These are phyloP conservation scores for Aspergillus novoparasiticus DNA, from an alignment of 2,329 filamentous ascomycete species.

Conservation along the genomic window DNA sequence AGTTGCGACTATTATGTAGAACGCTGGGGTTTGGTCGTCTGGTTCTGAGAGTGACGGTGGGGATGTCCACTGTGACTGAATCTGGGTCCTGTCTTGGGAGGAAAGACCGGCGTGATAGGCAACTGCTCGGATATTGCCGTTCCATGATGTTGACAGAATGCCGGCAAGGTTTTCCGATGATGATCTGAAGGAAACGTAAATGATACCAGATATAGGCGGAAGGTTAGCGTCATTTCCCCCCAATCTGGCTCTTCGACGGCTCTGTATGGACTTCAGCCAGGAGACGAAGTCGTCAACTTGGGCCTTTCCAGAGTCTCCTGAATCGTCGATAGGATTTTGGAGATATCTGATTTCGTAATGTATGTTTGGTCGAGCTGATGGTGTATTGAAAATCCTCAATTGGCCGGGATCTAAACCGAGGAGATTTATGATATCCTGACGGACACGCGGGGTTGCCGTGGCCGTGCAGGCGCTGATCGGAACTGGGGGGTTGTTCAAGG, in stretches of 20 bases:
- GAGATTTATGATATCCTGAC: conserved; percentile 77
- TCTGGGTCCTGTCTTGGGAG: conserved; percentile 69
- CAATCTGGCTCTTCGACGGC: conserved; percentile 63
- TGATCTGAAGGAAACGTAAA: conserved; percentile 49
- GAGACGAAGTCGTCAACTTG: conserved; percentile 75
- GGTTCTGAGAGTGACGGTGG: conserved; percentile 14
- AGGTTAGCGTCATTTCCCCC: conserved; percentile 23
- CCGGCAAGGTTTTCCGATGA: conserved; percentile 44
- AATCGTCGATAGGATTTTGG: conserved; percentile 33
- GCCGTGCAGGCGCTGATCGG: conserved; percentile 93
- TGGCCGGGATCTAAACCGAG: conserved; percentile 67
- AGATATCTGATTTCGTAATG: conserved; percentile 82
- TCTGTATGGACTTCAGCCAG: conserved; percentile 76
- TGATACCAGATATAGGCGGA: conserved; percentile 48
- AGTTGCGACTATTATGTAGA: conserved; percentile 91
- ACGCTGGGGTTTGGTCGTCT: conserved; percentile 56
- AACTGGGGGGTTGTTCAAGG: conserved; percentile 70
- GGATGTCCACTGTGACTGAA: conserved; percentile 46
- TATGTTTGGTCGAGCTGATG: conserved; percentile 79
- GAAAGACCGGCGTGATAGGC: conserved; percentile 63
- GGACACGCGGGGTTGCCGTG: conserved; percentile 79
- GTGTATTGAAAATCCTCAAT: conserved; percentile 77
- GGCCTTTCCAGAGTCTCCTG: conserved; percentile 53
- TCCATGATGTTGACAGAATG: conserved; percentile 31
- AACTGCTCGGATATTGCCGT: conserved; percentile 43